Base-by-base conservation (phyloP, 2,329 filamentous ascomycete genomes). In the Scedosporium dehoogii region DNA sequence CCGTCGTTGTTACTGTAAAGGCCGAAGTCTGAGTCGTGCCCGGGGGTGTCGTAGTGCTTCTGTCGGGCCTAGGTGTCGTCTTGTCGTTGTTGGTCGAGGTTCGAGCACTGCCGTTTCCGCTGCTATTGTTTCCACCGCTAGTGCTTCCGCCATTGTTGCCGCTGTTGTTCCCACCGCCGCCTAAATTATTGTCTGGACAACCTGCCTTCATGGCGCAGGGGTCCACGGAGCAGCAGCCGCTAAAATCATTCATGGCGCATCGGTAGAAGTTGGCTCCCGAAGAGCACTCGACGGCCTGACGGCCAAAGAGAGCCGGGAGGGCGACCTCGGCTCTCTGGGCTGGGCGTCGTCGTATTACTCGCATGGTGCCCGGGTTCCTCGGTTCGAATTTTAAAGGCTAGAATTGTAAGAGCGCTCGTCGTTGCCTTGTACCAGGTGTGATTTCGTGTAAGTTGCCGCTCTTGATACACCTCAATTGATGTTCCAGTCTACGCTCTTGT, bases 141-240 rank as follows among this genome's bases (percentile, higher is more conserved):
- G 3, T 21, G 55, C 23, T 58, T 33, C 29, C 55, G 23, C 16
- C 21, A n/a, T 41, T 38, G 55, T n/a, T 38, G 1, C 44, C 16
- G 9, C 29, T 9, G 10, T 27, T 55, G 51, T 55, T 27, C 57
- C 23, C 55, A 57, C 14, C 48, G 16, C 14, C 61, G 42, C 18
- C 23, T 18, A 7, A 23, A 55, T 23, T 25, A 27, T 27, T 58
- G 56, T 63, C 66, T 9, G 73, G 73, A 63, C 76, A 79, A 6
- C 61, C 61, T 3, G 62, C 65, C 2, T 62, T 55, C 58, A 69
- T 59, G 3, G 64, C 62, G 67, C 81, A 83, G 16, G 79, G 74
- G 64, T 80, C 68, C 14, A 73, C 68, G 14, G 70, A 68, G 67
- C 80, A 83, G 66, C 81, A 83, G 18, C 78, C 80, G 2, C 59